phyloP scores from a whole-genome alignment of 2,329 filamentous ascomycete genomes.

The Aphanocladium album region DNA sequence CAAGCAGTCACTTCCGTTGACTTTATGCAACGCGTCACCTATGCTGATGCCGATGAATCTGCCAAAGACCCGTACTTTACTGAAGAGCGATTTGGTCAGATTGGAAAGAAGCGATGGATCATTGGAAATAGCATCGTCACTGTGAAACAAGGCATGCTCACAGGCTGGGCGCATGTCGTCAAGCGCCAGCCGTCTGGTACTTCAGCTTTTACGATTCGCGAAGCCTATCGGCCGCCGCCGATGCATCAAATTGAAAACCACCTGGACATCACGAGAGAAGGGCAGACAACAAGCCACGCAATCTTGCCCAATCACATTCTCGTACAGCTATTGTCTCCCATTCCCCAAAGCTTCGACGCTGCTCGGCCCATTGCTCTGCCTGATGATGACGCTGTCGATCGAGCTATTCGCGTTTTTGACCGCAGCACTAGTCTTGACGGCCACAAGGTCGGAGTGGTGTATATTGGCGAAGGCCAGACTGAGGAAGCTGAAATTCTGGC shows the following conservation, averaged over 20 bases:
- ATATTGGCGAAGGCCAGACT: constrained; percentile 82
- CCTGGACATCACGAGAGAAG: constrained; percentile 45
- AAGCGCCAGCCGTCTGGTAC: constrained; percentile 67
- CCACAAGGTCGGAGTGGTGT: constrained; percentile 92
- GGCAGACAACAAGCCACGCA: constrained; percentile 50
- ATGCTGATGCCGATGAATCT: constrained; percentile 78
- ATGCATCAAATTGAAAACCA: constrained; percentile 48
- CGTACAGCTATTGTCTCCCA: constrained; percentile 61
- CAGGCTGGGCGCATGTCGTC: constrained; percentile 65
- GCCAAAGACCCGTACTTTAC: constrained; percentile 62
- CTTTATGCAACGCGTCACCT: constrained; percentile 86
- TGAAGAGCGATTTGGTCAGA: constrained; percentile 58
- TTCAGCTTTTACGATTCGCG: constrained; percentile 53
- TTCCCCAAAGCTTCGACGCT: constrained; percentile 52
- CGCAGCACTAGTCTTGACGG: constrained; percentile 85
- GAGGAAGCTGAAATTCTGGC: constrained; percentile 78
- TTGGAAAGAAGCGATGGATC: constrained; percentile 64
- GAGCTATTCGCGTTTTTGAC: constrained; percentile 79
- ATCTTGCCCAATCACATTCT: constrained; percentile 71
- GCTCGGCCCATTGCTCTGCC: constrained; percentile 73
- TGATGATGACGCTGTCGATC: constrained; percentile 59
- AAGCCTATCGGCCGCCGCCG: constrained; percentile 55
- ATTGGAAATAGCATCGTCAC: constrained; percentile 70
- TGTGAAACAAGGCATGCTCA: constrained; percentile 62
- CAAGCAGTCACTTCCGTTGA: constrained; percentile 92